Percentiles rank a stretch among this genome's conserved stretches.
Conservation (phyloP, 371 early-diverging fungal species). For the Mucor plumbeus region DNA sequence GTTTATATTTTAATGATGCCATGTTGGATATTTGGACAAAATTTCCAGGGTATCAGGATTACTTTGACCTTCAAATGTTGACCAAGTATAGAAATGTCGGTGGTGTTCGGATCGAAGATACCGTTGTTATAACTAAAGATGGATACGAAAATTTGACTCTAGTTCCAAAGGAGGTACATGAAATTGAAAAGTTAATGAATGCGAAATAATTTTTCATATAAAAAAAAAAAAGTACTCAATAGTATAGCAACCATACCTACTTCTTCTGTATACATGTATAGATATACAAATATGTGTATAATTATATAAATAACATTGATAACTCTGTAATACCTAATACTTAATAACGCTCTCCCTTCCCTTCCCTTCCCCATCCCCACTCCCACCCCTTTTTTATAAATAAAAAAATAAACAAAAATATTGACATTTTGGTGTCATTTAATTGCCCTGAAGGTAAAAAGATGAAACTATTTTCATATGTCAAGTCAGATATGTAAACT, state of each 20-base stretch:
- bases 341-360: not conserved
- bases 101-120: conserved; percentile 93
- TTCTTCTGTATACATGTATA: not conserved
- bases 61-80: conserved; percentile 69
- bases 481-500: not conserved
- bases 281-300: not conserved
- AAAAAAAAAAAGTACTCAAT: not conserved
- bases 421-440: not conserved
- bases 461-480: not conserved
- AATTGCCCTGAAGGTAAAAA: not conserved
- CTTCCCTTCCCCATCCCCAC: too few species aligned
- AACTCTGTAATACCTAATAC: not conserved
- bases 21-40: conserved; percentile 54
- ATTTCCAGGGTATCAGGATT: conserved; percentile 60
- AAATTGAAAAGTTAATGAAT: conserved; percentile 66
- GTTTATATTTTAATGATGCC: conserved; percentile 68
- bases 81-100: conserved; percentile 75
- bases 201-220: not conserved
- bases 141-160: conserved; percentile 78
- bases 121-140: conserved; percentile 73
- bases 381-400: not conserved
- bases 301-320: too few species aligned
- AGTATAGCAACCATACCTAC: not conserved
- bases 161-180: conserved; percentile 71
- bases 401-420: too few species aligned